phyloP scores from a whole-genome alignment of 495 filamentous ascomycete species.

The Elasticomyces elasticus region DNA sequence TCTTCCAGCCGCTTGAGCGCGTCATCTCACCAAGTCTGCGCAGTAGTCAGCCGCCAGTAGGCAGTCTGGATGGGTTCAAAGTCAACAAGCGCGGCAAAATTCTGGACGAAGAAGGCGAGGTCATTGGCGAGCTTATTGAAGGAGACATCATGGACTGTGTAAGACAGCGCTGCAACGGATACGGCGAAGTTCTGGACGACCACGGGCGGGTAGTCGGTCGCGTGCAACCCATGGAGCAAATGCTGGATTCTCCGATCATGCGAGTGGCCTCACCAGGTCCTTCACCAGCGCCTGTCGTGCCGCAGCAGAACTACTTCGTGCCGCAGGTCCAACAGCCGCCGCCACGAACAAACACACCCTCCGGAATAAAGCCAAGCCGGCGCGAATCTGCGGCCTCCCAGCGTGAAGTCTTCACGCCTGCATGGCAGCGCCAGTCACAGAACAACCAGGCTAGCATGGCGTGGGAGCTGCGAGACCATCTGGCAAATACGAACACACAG shows the following conservation, averaged over 20 bases:
- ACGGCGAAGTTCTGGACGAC: conserved; percentile 42
- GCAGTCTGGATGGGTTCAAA: conserved; percentile 41
- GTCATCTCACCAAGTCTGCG: not conserved
- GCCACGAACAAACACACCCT: not conserved
- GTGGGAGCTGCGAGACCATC: not conserved
- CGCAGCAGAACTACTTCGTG: not conserved
- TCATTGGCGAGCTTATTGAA: conserved; percentile 42
- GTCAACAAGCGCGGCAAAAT: conserved; percentile 47
- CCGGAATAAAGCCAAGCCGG: not conserved
- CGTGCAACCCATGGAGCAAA: conserved; percentile 21
- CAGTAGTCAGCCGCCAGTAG: conserved; percentile 36
- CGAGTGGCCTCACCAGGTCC: not conserved
- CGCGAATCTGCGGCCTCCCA: not conserved
- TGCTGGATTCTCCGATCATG: not conserved
- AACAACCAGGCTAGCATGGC: not conserved
- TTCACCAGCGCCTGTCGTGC: not conserved
- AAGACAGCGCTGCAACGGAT: conserved; percentile 40
- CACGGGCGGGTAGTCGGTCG: conserved; percentile 41
- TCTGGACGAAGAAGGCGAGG: conserved; percentile 43
- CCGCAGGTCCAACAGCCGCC: not conserved
- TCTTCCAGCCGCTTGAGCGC: not conserved
- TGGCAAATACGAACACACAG: not conserved
- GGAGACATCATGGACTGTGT: conserved; percentile 38
- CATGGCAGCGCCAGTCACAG: conserved; percentile 3
- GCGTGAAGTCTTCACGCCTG: conserved; percentile 8